These are phyloP conservation scores for Schoenoplectus tabernaemontani DNA, from an alignment of 202 grass and related monocot species.

Conservation along the genomic window DNA sequence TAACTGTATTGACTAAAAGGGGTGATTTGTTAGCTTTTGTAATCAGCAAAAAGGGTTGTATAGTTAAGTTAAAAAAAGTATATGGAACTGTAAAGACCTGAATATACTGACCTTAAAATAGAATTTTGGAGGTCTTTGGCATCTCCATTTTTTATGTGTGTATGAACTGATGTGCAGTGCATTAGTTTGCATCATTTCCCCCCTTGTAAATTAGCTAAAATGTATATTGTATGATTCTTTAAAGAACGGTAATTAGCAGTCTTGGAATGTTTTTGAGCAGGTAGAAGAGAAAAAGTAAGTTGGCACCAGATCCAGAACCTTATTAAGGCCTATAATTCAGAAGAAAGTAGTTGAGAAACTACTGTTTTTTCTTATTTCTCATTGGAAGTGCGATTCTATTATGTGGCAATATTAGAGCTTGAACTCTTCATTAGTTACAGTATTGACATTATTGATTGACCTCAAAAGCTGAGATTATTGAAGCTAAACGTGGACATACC, in stretches of 20 bases:
- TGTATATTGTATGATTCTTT: not conserved
- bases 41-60: constrained; percentile 1
- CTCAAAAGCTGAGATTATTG: not conserved
- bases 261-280: constrained; percentile 6
- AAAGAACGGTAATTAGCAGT: not conserved
- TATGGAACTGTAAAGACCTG: not conserved
- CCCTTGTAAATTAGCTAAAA: not conserved
- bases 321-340: not conserved
- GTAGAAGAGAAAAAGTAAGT: not conserved
- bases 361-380: not conserved
- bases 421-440: not conserved
- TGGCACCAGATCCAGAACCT: not conserved
- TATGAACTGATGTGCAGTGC: not conserved
- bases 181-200: not conserved
- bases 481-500: not conserved
- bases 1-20: constrained; percentile 19
- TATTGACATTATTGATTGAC: not conserved
- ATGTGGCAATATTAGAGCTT: not conserved
- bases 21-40: not conserved
- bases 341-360: not conserved
- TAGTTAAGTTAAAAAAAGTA: not conserved
- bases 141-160: not conserved
- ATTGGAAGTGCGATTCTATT: not conserved
- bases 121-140: not conserved
- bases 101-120: constrained; percentile 22